Conservation (phyloP, 2,329 filamentous ascomycete genomes). For the Trichoderma asperellum region DNA sequence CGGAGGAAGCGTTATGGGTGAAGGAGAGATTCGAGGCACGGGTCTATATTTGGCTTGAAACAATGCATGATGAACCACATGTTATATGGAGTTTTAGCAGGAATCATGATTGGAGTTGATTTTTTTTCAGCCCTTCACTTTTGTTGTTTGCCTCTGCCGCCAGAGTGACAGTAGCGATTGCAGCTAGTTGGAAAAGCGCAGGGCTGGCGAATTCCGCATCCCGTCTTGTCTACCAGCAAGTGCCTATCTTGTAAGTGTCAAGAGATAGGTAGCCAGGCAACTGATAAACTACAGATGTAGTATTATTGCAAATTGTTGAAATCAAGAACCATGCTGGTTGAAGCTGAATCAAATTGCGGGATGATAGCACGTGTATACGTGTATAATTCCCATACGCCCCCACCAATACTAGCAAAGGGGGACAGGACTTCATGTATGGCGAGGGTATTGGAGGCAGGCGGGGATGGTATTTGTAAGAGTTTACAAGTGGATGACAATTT, state of each 20-base stretch:
- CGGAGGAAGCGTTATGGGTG: background rate
- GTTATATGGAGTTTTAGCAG: slow-evolving; percentile 29
- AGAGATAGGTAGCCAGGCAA: background rate
- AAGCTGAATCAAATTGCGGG: background rate
- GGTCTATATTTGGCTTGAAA: slow-evolving; percentile 16
- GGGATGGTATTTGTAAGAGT: background rate
- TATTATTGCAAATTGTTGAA: background rate
- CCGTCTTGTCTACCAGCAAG: background rate
- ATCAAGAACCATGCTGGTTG: background rate
- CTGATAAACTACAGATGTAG: background rate
- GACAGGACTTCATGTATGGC: background rate
- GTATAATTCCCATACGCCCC: background rate
- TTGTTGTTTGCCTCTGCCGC: background rate
- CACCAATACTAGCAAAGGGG: background rate
- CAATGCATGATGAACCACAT: slow-evolving; percentile 29
- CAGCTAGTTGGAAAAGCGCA: background rate
- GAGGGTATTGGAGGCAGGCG: background rate
- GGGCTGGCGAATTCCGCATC: background rate
- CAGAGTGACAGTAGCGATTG: background rate
- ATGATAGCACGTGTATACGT: background rate
- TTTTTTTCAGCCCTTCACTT: slow-evolving; percentile 1
- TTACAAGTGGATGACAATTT: background rate
- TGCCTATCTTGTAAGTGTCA: no score
- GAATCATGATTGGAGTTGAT: slow-evolving; percentile 25
- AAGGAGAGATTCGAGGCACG: background rate